Conservation (phyloP, 208 protist genomes). For the Acanthamoeba royreba region DNA sequence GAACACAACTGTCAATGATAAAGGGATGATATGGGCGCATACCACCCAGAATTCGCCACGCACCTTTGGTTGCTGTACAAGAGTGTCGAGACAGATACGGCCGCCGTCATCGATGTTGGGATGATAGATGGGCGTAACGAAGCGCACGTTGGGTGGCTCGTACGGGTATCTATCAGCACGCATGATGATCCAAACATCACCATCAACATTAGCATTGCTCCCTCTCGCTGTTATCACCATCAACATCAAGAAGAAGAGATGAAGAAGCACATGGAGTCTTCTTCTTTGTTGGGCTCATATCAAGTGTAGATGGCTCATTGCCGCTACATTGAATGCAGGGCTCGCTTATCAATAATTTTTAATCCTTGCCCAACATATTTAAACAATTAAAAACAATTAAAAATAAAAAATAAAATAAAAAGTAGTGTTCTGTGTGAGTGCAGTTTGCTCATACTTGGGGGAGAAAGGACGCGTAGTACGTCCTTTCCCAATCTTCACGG, state of each 20-base stretch:
- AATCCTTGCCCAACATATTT: neutral
- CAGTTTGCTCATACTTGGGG: neutral
- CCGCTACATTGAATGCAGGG: neutral
- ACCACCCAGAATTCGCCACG: neutral
- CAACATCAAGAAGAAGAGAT: too few relatives aligned
- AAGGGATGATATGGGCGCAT: neutral
- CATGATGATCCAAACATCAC: neutral
- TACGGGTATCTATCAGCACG: slow-evolving; percentile 75
- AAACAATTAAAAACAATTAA: neutral
- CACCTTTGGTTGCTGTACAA: slow-evolving; percentile 74
- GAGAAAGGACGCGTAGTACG: neutral
- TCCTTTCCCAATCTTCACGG: slow-evolving; percentile 14
- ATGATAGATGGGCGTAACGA: slow-evolving; percentile 85
- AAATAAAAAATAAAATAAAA: neutral
- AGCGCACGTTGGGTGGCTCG: slow-evolving; percentile 80
- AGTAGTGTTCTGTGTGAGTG: neutral
- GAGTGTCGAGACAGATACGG: slow-evolving; percentile 83
- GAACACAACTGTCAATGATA: neutral
- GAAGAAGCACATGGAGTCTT: too few relatives aligned
- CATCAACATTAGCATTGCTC: neutral
- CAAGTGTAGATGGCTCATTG: neutral
- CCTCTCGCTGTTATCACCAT: neutral
- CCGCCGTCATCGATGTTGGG: slow-evolving; percentile 85
- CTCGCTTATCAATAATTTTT: neutral
- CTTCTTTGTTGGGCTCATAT: neutral